Evolutionary conservation across 2,329 filamentous ascomycete genomes (phyloP), one percentile per base, ranked within the genome.

Genomic region (Cyphellophora attinorum): DNA sequence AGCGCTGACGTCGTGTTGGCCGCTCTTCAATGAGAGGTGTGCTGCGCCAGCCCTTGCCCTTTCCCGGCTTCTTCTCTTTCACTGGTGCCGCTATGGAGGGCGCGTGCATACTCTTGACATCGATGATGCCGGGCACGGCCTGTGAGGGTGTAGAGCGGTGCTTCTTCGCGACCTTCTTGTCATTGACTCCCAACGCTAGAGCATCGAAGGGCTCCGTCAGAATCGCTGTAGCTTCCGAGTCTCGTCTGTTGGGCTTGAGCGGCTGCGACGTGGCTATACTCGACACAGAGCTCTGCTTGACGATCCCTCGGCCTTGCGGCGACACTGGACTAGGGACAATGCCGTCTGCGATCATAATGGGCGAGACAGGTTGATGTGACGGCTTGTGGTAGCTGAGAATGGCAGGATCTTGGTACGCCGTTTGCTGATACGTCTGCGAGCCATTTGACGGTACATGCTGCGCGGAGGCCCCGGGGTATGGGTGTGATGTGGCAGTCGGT

Each of bases 381-480:
- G 41, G 33, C 40, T 55, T 59, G 6, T 62, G 57, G 53, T 84
- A 72, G 52, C 83, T 86, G 29, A 93, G 55, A 36, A 93, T 93
- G 3, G 85, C 85, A 8, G 85, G 85, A 49, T 93, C 85, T n/a
- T 79, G 70, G 50, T 91, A 85, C 47, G 38, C 52, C 21, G 46
- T 35, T 5, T 39, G 39, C 18, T 38, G 34, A 19, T 35, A 30
- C n/a, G 33, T 33, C 14, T 40, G 41, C n/a, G 41, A 27, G 11
- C 37, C 18, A 23, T 32, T 33, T 11, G 33, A 16, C 18, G 27
- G 11, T 11, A 33, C 34, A 8, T 41, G 21, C 17, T 23, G n/a
- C 19, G 19, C 30, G 12, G 38, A 16, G 23, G 28, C 27, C 23
- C 21, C n/a, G 21, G n/a, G 8, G 21, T 25, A n/a, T 29, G 34